phyloP scores from a whole-genome alignment of 768 basidiomycete species.

The Pleurotus djamor region DNA sequence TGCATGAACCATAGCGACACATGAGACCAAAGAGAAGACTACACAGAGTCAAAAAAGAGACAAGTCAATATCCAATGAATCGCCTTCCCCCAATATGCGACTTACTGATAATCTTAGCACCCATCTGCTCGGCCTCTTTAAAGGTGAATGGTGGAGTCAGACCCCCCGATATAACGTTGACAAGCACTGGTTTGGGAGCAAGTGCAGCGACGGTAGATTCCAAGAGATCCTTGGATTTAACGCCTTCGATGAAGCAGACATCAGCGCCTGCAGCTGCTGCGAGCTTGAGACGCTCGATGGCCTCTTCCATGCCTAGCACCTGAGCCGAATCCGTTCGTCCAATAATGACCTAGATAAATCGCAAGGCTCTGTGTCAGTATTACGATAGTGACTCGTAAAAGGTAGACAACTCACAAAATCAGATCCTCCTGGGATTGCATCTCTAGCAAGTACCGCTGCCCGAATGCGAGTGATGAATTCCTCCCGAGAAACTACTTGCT shows the following conservation, averaged over 20 bases:
- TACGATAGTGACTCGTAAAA: no score
- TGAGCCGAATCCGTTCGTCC: constrained; percentile 52
- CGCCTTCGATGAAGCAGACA: constrained; percentile 52
- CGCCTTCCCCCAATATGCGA: not conserved
- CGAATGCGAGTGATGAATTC: constrained; percentile 74
- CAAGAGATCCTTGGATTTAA: constrained; percentile 41
- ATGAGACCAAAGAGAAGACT: constrained; percentile 67
- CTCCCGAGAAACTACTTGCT: constrained; percentile 78
- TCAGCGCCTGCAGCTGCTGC: constrained; percentile 43
- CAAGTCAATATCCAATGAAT: not conserved
- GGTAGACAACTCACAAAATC: constrained; percentile 60
- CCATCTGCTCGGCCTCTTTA: constrained; percentile 39
- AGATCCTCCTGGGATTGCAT: constrained; percentile 69
- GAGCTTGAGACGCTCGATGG: constrained; percentile 40
- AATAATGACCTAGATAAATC: constrained; percentile 33
- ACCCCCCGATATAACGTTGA: constrained; percentile 49
- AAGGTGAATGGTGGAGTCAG: constrained; percentile 48
- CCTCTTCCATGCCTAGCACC: constrained; percentile 48
- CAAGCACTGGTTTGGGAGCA: constrained; percentile 43
- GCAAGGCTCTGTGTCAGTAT: no score
- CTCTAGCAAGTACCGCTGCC: constrained; percentile 74
- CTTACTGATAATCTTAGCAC: constrained; percentile 39
- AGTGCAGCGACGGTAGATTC: constrained; percentile 30
- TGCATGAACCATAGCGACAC: constrained; percentile 74
- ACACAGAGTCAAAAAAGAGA: not conserved